Conservation (phyloP, 192 early-diverging fungal species). For the Entomortierella beljakovae region DNA sequence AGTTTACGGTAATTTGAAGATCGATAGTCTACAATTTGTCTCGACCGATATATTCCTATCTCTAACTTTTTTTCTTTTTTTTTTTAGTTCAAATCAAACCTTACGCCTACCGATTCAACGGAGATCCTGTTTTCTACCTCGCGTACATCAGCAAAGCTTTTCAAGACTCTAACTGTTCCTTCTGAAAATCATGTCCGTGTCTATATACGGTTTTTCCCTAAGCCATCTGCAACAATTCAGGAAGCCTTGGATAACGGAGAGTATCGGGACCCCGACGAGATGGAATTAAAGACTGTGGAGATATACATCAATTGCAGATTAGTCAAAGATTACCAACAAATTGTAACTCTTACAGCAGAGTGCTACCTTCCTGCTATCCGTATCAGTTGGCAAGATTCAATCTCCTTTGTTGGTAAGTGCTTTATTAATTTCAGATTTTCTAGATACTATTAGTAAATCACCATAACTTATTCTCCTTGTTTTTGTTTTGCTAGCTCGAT, state of each 20-base stretch:
- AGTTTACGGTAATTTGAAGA: conserved; percentile 70
- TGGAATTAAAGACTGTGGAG: conserved; percentile 76
- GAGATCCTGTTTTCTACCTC: conserved; percentile 86
- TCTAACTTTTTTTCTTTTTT: conserved; percentile 1
- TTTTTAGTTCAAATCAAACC: conserved; percentile 69
- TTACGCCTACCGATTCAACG: conserved; percentile 68
- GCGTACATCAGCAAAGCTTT: conserved; percentile 75
- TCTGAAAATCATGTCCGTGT: conserved; percentile 73
- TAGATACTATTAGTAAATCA: background rate
- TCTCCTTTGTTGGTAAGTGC: conserved; percentile 60
- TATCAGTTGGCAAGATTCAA: conserved; percentile 56
- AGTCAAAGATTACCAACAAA: conserved; percentile 85
- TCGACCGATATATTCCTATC: background rate
- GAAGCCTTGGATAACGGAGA: conserved; percentile 57
- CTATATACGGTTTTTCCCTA: conserved; percentile 73
- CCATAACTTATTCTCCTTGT: background rate
- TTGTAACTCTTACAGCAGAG: conserved; percentile 69
- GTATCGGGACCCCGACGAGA: conserved; percentile 55
- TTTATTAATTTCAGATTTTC: too few species aligned
- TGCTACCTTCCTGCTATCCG: conserved; percentile 67
- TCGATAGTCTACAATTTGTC: background rate
- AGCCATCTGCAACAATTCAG: conserved; percentile 54
- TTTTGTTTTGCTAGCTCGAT: conserved; percentile 23
- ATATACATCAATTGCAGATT: conserved; percentile 84
- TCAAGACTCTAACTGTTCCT: conserved; percentile 75